A percentile compares a stretch with the other conserved stretches of the same genome.
Conservation (phyloP, 2,329 filamentous ascomycete genomes). For the Sporothrix phasma region DNA sequence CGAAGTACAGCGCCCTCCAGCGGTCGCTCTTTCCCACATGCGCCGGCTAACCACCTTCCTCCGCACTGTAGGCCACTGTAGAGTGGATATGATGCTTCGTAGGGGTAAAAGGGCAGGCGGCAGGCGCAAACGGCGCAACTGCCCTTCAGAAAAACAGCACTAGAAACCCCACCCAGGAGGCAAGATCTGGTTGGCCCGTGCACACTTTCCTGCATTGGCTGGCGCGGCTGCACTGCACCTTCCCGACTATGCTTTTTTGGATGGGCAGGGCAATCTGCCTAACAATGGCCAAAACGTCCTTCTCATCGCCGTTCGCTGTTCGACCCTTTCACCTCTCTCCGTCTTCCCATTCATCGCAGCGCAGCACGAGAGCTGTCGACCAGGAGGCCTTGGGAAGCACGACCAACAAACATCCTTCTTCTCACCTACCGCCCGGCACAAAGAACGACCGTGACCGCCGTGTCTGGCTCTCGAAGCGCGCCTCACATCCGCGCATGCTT, state of each 20-base stretch:
- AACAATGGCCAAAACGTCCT: neutral
- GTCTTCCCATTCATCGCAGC: neutral
- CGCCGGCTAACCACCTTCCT: constrained; percentile 1
- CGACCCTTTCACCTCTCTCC: neutral
- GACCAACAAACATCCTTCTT: neutral
- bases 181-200: constrained; percentile 7
- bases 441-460: neutral
- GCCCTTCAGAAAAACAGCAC: neutral
- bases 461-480: neutral
- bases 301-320: neutral
- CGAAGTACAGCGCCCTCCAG: neutral
- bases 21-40: neutral
- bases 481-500: neutral
- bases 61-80: neutral
- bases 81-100: neutral
- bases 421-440: neutral
- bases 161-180: neutral
- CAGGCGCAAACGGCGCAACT: neutral
- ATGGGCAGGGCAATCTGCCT: constrained; percentile 2
- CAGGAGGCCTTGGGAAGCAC: neutral
- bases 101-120: neutral
- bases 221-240: neutral
- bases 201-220: neutral
- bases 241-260: neutral
- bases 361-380: neutral